A percentile compares a stretch with the other conserved stretches of the same genome.
phyloP scores from a whole-genome alignment of 2,329 filamentous ascomycete species.

The Escovopsis sp. region DNA sequence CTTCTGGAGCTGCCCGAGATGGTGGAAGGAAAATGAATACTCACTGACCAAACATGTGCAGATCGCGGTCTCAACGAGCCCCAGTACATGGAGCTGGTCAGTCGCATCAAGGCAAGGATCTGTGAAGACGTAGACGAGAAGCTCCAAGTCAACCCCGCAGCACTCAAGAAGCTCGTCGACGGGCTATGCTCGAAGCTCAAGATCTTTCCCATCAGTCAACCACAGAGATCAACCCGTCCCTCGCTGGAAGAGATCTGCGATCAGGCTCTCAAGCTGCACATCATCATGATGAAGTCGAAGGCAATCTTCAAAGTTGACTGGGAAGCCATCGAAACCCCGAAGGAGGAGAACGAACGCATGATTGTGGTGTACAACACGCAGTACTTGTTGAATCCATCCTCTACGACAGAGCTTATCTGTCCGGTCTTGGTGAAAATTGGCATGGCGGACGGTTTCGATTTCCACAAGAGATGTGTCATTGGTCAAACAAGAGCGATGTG shows the following conservation, averaged over 20 bases:
- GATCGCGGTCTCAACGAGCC: background rate
- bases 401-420: slow-evolving; percentile 1
- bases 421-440: slow-evolving; percentile 7
- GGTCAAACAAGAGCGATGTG: slow-evolving; percentile 1
- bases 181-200: background rate
- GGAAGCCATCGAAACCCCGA: background rate
- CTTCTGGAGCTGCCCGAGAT: too few species aligned
- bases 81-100: background rate
- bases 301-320: slow-evolving; percentile 1
- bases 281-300: slow-evolving; percentile 3
- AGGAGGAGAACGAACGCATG: background rate
- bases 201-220: background rate
- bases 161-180: background rate
- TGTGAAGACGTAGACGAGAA: background rate
- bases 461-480: slow-evolving; percentile 2
- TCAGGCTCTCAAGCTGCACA: background rate
- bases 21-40: too few species aligned
- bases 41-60: background rate
- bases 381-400: background rate
- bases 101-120: slow-evolving; percentile 1
- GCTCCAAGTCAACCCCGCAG: background rate
- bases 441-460: slow-evolving; percentile 6
- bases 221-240: background rate
- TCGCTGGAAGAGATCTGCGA: background rate
- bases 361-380: background rate